Conservation (phyloP, 495 filamentous ascomycete genomes). For the Cladorrhinum samala region DNA sequence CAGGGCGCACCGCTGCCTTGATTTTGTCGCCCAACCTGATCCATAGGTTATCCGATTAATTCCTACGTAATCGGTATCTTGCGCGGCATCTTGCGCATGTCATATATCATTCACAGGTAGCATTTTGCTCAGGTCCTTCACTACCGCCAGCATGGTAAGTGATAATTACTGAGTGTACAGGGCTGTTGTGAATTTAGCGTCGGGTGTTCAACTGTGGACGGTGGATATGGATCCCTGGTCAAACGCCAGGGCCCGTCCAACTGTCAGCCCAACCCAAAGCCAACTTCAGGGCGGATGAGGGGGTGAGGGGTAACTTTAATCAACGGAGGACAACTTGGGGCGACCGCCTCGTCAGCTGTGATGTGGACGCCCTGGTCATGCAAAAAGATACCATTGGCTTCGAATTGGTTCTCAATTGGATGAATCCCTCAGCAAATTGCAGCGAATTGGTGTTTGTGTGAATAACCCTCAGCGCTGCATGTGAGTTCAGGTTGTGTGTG, state of each 20-base stretch:
- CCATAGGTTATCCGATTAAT: not conserved
- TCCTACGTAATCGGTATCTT: not conserved
- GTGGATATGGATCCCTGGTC: too few relatives aligned
- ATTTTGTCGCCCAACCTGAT: not conserved
- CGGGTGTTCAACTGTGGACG: not conserved
- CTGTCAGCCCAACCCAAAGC: not conserved
- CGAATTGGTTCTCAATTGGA: not conserved
- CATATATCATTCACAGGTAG: not conserved
- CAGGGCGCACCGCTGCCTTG: slow-evolving; percentile 2
- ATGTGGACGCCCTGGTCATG: too few relatives aligned
- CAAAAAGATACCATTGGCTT: too few relatives aligned
- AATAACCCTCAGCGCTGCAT: not conserved
- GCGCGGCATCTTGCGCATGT: slow-evolving; percentile 2
- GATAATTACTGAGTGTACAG: not conserved
- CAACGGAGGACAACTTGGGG: too few relatives aligned
- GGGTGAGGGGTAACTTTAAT: too few relatives aligned
- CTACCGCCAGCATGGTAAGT: not conserved
- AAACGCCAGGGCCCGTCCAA: not conserved
- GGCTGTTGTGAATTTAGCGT: slow-evolving; percentile 3
- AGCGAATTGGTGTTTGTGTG: not conserved
- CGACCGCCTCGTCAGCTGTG: too few relatives aligned
- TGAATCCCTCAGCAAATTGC: not conserved
- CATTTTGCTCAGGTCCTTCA: not conserved
- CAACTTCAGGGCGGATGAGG: too few relatives aligned
- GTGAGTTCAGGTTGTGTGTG: not conserved